Conservation (phyloP, 331 rosid genomes). For the Prunus yedoensis region DNA sequence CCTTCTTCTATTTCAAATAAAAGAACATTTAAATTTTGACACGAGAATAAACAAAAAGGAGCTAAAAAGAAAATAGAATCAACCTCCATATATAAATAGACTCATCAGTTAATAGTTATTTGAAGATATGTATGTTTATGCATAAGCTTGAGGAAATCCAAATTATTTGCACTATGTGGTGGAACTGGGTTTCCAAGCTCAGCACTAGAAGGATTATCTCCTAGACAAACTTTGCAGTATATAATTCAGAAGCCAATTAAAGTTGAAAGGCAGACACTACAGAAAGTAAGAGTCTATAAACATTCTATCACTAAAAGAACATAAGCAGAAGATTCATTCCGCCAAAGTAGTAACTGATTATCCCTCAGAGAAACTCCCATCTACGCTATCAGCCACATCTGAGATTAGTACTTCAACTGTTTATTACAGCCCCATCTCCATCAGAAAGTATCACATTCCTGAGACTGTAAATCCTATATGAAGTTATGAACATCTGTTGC, state of each 20-base stretch:
- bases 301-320: not conserved
- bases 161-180: not conserved
- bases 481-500: not conserved
- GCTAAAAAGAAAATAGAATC: not conserved
- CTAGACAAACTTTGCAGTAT: not conserved
- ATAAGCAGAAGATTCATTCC: not conserved
- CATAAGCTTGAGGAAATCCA: not conserved
- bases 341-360: not conserved
- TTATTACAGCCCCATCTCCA: conserved; percentile 3
- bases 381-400: not conserved
- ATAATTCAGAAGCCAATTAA: not conserved
- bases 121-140: not conserved
- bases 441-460: not conserved
- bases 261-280: not conserved
- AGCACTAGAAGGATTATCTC: not conserved
- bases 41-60: not conserved
- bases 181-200: not conserved
- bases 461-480: not conserved
- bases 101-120: not conserved
- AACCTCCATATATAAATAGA: not conserved
- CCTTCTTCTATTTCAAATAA: not conserved
- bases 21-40: not conserved
- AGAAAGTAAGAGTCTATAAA: conserved; percentile 7
- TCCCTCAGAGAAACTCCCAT: not conserved
- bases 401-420: conserved; percentile 1